Evolutionary conservation across 352 stramenopile species (phyloP).

Genomic region (Pythium chondricola): DNA sequence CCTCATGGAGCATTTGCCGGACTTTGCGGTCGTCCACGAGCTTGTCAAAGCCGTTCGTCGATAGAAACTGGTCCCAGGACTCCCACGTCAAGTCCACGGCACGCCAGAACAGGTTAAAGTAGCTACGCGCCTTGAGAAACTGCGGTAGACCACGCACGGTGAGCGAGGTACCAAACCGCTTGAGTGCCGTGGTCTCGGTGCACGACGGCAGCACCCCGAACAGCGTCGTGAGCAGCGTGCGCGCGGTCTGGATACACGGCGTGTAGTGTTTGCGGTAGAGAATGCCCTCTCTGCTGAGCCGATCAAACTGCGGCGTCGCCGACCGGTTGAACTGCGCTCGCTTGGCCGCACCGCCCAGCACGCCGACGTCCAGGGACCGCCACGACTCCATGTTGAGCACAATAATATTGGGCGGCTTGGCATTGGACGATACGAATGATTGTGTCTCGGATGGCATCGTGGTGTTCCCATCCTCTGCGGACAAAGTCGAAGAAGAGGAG

Average conservation of each 20-base stretch:
- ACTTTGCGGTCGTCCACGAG: constrained; percentile 61
- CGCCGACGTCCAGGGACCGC: constrained; percentile 55
- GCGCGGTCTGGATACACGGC: constrained; percentile 56
- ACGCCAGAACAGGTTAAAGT: constrained; percentile 72
- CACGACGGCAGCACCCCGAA: constrained; percentile 69
- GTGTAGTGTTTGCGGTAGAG: constrained; percentile 70
- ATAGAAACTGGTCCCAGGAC: constrained; percentile 63
- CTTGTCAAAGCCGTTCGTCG: constrained; percentile 63
- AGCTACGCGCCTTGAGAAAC: constrained; percentile 57
- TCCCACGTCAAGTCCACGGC: constrained; percentile 58
- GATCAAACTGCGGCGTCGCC: constrained; percentile 56
- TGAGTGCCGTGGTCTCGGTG: constrained; percentile 57
- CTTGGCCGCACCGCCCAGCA: constrained; percentile 45
- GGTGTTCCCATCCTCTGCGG: not conserved
- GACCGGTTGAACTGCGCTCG: constrained; percentile 34
- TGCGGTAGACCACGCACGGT: constrained; percentile 50
- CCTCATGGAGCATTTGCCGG: constrained; percentile 57
- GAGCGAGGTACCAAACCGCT: constrained; percentile 46
- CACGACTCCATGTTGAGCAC: constrained; percentile 74
- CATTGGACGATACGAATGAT: not conserved
- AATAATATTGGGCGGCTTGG: constrained; percentile 50
- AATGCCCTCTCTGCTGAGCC: constrained; percentile 40
- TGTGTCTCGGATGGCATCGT: not conserved
- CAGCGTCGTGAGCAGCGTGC: constrained; percentile 60
- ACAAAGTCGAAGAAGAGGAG: not conserved